A percentile compares a stretch with the other conserved stretches of the same genome.
Conservation (phyloP, 352 stramenopile genomes). For the Lagenidium giganteum region DNA sequence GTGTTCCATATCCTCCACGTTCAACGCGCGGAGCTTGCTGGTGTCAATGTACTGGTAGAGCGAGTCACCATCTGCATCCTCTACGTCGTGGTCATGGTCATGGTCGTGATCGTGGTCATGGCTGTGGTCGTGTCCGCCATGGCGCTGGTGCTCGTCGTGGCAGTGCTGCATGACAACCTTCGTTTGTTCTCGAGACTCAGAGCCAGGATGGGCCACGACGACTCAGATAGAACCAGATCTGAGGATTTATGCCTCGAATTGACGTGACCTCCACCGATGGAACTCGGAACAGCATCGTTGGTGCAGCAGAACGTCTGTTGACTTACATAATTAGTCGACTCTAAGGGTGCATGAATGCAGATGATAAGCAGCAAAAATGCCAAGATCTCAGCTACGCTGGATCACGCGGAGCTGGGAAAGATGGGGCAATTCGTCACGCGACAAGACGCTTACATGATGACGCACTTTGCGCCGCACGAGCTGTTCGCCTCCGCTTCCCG, state of each 20-base stretch:
- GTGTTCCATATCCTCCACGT: slow-evolving; percentile 55
- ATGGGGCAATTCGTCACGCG: too few species aligned
- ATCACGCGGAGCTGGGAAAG: too few species aligned
- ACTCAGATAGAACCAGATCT: slow-evolving; percentile 9
- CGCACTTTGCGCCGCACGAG: slow-evolving; percentile 27
- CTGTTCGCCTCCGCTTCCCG: slow-evolving; percentile 43
- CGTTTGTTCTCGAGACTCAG: background rate
- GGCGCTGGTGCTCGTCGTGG: slow-evolving; percentile 34
- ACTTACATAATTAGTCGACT: too few species aligned
- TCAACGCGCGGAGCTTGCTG: slow-evolving; percentile 80
- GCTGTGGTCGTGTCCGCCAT: slow-evolving; percentile 34
- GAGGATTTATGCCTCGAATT: background rate
- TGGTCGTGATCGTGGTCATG: slow-evolving; percentile 61
- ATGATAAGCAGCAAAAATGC: too few species aligned
- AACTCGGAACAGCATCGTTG: background rate
- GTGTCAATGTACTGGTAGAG: slow-evolving; percentile 84
- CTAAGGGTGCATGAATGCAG: too few species aligned
- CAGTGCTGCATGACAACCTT: slow-evolving; percentile 56
- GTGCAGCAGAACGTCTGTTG: too few species aligned
- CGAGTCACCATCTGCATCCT: slow-evolving; percentile 72
- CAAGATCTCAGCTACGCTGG: too few species aligned
- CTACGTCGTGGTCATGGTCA: slow-evolving; percentile 55
- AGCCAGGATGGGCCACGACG: background rate
- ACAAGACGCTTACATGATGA: slow-evolving; percentile 49
- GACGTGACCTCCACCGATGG: background rate